Percentiles rank a stretch among this genome's conserved stretches.
Evolutionary conservation across 768 basidiomycete genomes (phyloP).

Genomic region (Russula compacta): DNA sequence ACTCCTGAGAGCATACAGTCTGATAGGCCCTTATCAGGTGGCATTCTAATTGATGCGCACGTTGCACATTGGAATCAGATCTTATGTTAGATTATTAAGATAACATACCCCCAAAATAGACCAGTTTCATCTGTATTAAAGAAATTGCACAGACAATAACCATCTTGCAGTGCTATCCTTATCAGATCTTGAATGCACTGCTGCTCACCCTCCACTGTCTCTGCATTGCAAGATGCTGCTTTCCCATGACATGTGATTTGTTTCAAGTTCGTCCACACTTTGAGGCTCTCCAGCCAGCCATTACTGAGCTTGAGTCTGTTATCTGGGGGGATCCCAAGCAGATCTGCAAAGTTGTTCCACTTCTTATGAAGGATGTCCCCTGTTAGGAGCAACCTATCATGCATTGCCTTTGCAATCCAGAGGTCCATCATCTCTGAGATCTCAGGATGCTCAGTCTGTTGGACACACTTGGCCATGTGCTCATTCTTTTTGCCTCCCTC

Average conservation of each 20-base stretch:
- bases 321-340: background rate
- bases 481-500: background rate
- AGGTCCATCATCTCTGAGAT: background rate
- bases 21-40: background rate
- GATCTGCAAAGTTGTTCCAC: too few species aligned
- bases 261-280: too few species aligned
- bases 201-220: background rate
- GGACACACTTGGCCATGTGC: too few species aligned
- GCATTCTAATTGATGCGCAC: background rate
- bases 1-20: too few species aligned
- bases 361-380: too few species aligned
- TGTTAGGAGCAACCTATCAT: background rate
- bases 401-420: background rate
- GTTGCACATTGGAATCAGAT: too few species aligned
- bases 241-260: background rate
- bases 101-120: too few species aligned
- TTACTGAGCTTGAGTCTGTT: background rate
- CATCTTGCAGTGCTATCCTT: accelerated
- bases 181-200: background rate
- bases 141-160: background rate
- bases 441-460: background rate
- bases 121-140: background rate
- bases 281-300: too few species aligned
- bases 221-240: background rate
- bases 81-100: too few species aligned